Evolutionary conservation across 768 basidiomycete genomes (phyloP).

Genomic region (Auricularia sp.): DNA sequence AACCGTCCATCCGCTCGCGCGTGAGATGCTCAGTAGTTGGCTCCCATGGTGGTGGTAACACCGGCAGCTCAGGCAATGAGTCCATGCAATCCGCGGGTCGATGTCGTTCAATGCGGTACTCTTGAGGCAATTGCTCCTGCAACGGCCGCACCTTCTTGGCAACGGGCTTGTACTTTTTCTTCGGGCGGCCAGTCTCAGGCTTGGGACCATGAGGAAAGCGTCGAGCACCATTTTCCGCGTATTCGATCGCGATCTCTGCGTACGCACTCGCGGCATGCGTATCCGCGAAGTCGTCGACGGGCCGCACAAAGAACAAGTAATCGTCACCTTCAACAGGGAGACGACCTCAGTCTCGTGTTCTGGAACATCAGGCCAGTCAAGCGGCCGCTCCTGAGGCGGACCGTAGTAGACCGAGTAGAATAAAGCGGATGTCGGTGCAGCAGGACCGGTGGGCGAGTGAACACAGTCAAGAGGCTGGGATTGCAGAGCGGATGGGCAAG

Average conservation of each 20-base stretch:
- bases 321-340: neutral
- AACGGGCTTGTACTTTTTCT: constrained; percentile 15
- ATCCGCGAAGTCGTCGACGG: neutral
- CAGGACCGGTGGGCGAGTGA: too few species aligned
- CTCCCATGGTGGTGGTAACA: constrained; percentile 7
- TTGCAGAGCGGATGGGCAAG: too few species aligned
- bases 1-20: constrained; percentile 8
- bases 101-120: constrained; percentile 13
- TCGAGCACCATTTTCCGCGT: neutral
- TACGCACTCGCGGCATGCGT: neutral
- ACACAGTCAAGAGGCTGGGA: too few species aligned
- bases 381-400: neutral
- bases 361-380: neutral
- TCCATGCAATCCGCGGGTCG: constrained; percentile 11
- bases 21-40: constrained; percentile 10
- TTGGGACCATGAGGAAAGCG: too few species aligned
- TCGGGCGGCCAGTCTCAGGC: too few species aligned
- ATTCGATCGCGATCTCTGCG: neutral
- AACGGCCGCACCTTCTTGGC: constrained; percentile 12
- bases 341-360: neutral
- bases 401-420: neutral
- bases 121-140: constrained; percentile 12
- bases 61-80: constrained; percentile 6
- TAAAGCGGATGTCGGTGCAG: neutral
- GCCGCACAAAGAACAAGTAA: neutral